A percentile compares a stretch with the other conserved stretches of the same genome.
Conservation (phyloP, 1,139 yeast genomes). For the Yamadazyma buinensis region DNA sequence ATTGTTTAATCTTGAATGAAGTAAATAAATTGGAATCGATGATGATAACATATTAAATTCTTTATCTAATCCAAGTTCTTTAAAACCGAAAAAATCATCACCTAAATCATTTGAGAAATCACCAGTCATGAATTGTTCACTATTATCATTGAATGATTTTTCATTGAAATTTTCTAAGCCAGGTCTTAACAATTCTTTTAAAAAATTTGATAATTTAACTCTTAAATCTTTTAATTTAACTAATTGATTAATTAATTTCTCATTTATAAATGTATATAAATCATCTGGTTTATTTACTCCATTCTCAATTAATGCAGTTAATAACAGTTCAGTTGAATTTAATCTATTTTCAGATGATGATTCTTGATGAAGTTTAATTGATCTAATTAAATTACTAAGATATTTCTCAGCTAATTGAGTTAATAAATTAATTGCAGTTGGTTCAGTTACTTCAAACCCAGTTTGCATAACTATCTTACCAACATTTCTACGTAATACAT, state of each 20-base stretch:
- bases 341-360: slow-evolving; percentile 50
- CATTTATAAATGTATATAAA: slow-evolving; percentile 69
- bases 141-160: slow-evolving; percentile 77
- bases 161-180: slow-evolving; percentile 74
- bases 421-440: slow-evolving; percentile 72
- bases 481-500: slow-evolving; percentile 65
- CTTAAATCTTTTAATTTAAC: slow-evolving; percentile 67
- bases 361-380: slow-evolving; percentile 70
- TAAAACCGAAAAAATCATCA: slow-evolving; percentile 95
- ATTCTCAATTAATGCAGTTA: slow-evolving; percentile 70
- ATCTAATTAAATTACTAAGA: slow-evolving; percentile 66
- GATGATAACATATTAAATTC: slow-evolving; percentile 86
- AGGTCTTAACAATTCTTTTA: slow-evolving; percentile 82
- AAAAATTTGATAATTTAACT: slow-evolving; percentile 62
- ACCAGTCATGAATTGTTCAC: slow-evolving; percentile 92
- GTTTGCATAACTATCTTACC: slow-evolving; percentile 86
- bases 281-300: slow-evolving; percentile 82
- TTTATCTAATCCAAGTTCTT: slow-evolving; percentile 86
- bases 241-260: slow-evolving; percentile 67
- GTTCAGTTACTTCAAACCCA: slow-evolving; percentile 86
- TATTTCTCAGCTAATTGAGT: slow-evolving; percentile 84
- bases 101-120: slow-evolving; percentile 92
- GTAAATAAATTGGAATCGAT: slow-evolving; percentile 82
- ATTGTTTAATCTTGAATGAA: slow-evolving; percentile 72
- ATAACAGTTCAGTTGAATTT: slow-evolving; percentile 45